phyloP scores from a whole-genome alignment of 1,139 yeast species.

The Geotrichum histeridarum region DNA sequence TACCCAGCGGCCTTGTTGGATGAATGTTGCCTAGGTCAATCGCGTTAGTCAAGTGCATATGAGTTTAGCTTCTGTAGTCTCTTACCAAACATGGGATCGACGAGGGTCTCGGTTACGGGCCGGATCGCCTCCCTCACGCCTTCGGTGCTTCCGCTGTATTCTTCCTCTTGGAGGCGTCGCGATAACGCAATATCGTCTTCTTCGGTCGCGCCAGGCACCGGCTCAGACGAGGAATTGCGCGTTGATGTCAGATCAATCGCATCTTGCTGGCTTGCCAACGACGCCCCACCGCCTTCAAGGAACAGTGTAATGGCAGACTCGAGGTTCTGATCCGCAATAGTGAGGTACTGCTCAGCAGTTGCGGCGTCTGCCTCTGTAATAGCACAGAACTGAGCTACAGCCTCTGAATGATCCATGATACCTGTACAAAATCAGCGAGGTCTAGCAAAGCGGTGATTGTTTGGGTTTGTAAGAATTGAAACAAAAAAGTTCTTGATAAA shows the following conservation, averaged over 20 bases:
- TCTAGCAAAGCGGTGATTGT: background rate
- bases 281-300: slow-evolving; percentile 63
- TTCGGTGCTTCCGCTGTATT: slow-evolving; percentile 38
- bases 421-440: background rate
- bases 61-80: background rate
- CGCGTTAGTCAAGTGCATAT: background rate
- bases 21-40: background rate
- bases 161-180: slow-evolving; percentile 59
- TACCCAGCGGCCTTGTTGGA: slow-evolving; percentile 14
- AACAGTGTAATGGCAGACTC: slow-evolving; percentile 82
- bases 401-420: slow-evolving; percentile 35
- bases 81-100: slow-evolving; percentile 40
- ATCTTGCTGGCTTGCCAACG: slow-evolving; percentile 33
- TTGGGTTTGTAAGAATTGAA: background rate
- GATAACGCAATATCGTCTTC: slow-evolving; percentile 58
- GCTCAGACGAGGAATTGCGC: background rate
- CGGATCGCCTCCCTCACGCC: slow-evolving; percentile 75
- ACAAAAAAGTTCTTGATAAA: background rate
- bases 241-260: background rate
- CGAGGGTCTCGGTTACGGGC: slow-evolving; percentile 75
- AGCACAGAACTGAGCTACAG: slow-evolving; percentile 70
- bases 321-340: slow-evolving; percentile 70
- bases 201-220: slow-evolving; percentile 16
- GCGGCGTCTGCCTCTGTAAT: slow-evolving; percentile 74
- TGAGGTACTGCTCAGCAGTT: slow-evolving; percentile 72